Evolutionary conservation across 441 rosid genomes (phyloP).

Genomic region (Mallotus repandus): DNA sequence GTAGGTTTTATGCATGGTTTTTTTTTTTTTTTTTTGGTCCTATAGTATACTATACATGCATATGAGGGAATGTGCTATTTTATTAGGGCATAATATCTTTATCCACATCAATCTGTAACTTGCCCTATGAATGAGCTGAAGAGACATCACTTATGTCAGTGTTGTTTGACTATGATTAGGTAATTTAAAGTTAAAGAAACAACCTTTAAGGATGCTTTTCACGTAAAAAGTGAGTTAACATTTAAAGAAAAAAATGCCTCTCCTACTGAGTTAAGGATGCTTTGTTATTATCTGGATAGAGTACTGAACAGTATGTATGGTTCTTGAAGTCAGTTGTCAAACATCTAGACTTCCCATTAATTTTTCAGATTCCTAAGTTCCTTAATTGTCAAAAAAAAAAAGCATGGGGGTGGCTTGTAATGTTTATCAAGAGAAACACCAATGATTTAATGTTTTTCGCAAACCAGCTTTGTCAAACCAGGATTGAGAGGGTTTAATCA

Average conservation of each 20-base stretch:
- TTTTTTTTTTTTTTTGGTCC: too few relatives aligned
- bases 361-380: not conserved
- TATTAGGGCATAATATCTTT: not conserved
- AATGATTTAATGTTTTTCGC: too few relatives aligned
- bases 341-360: not conserved
- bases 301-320: too few relatives aligned
- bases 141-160: not conserved
- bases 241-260: slow-evolving; percentile 1
- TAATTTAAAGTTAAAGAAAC: not conserved
- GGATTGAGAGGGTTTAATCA: too few relatives aligned
- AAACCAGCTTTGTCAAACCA: too few relatives aligned
- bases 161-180: not conserved
- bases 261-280: not conserved
- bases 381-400: not conserved
- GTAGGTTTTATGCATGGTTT: not conserved
- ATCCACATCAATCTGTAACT: not conserved
- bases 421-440: too few relatives aligned
- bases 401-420: too few relatives aligned
- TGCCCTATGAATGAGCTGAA: slow-evolving; percentile 4
- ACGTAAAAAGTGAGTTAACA: not conserved
- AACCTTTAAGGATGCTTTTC: not conserved
- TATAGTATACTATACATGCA: too few relatives aligned
- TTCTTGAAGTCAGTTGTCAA: not conserved
- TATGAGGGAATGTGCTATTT: not conserved
- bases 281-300: too few relatives aligned